Evolutionary conservation across 208 protist species (phyloP).

Genomic region (Trypanosoma avium): DNA sequence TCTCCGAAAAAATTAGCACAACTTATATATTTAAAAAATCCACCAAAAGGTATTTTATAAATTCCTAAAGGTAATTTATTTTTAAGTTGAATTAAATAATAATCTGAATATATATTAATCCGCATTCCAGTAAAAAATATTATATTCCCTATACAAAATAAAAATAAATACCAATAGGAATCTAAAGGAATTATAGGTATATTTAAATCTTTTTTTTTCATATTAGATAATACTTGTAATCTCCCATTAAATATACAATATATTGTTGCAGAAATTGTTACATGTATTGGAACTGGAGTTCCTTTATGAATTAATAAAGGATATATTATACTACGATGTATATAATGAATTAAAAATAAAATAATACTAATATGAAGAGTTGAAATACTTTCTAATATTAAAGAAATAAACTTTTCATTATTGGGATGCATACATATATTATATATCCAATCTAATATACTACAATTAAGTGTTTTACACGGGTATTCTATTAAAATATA

Average conservation of each 20-base stretch:
- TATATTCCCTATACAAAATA: constrained; percentile 30
- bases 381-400: constrained; percentile 13
- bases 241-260: constrained; percentile 84
- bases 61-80: background rate
- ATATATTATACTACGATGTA: constrained; percentile 67
- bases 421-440: background rate
- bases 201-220: background rate
- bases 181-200: constrained; percentile 5
- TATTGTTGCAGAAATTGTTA: constrained; percentile 54
- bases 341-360: constrained; percentile 78
- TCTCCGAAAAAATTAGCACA: constrained; percentile 84
- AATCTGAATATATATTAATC: constrained; percentile 56
- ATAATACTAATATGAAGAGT: constrained; percentile 38
- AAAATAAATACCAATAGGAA: constrained; percentile 4
- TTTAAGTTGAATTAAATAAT: constrained; percentile 48
- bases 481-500: constrained; percentile 61
- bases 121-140: constrained; percentile 54
- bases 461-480: constrained; percentile 21
- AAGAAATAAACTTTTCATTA: constrained; percentile 7
- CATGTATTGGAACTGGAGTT: constrained; percentile 42
- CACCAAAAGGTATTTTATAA: constrained; percentile 62
- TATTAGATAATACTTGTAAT: constrained; percentile 64
- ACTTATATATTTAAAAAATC: constrained; percentile 70
- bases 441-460: constrained; percentile 1
- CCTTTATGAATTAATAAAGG: constrained; percentile 41